These are phyloP conservation scores for Macrotyloma uniflorum DNA, from an alignment of 306 rosid genomes.

Conservation along the genomic window DNA sequence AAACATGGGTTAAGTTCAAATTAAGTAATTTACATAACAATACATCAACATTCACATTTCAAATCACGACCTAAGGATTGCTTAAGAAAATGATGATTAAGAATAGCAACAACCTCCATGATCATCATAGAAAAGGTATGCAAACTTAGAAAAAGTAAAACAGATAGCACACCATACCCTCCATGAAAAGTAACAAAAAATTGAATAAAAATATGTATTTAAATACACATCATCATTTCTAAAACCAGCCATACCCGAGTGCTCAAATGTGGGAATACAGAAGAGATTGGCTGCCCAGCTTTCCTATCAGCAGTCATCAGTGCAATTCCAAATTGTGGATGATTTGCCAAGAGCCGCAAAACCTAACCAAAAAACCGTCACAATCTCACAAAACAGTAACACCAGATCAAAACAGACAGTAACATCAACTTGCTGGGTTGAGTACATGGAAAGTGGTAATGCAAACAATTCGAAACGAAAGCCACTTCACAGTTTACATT, in stretches of 20 bases:
- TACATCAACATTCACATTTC: conserved; percentile 2
- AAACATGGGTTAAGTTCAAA: conserved; percentile 32
- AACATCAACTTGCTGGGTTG: background rate
- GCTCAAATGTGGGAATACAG: conserved; percentile 84
- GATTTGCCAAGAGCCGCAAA: conserved; percentile 88
- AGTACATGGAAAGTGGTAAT: conserved; percentile 6
- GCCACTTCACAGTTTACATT: conserved; percentile 2
- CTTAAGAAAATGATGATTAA: conserved; percentile 31
- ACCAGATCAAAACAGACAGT: background rate
- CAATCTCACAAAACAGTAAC: conserved; percentile 17
- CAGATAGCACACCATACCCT: background rate
- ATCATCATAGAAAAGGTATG: conserved; percentile 12
- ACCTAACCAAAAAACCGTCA: conserved; percentile 56
- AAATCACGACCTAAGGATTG: conserved; percentile 8
- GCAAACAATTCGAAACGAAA: background rate
- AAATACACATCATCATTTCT: background rate
- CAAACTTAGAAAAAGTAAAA: conserved; percentile 1
- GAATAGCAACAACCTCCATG: conserved; percentile 16
- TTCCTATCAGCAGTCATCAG: conserved; percentile 89
- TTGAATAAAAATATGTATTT: background rate
- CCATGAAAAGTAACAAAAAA: background rate
- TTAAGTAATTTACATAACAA: conserved; percentile 5
- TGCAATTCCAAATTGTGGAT: conserved; percentile 78
- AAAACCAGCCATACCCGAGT: conserved; percentile 60
- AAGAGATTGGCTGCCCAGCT: conserved; percentile 87